These are phyloP conservation scores for Myotisia sp. DNA, from an alignment of 2,329 filamentous ascomycete species.

Conservation along the genomic window DNA sequence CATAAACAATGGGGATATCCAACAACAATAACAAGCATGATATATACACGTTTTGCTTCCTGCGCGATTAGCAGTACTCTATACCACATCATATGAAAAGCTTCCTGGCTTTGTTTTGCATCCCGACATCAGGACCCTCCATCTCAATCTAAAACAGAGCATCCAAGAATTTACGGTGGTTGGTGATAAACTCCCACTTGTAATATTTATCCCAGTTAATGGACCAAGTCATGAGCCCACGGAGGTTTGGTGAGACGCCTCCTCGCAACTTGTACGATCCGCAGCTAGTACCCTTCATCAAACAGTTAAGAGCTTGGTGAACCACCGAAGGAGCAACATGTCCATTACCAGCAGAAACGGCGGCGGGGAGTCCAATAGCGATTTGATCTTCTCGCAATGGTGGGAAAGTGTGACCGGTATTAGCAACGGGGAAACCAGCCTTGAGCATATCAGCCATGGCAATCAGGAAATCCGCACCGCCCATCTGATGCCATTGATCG, in stretches of 20 bases:
- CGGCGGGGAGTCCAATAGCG: constrained; percentile 4
- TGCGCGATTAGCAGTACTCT: no score
- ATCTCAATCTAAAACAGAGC: not conserved
- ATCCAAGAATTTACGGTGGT: constrained; percentile 4
- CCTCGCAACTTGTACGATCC: constrained; percentile 5
- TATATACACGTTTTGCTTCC: no score
- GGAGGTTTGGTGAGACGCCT: not conserved
- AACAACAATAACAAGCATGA: no score
- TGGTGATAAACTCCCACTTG: constrained; percentile 2
- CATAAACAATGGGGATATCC: no score
- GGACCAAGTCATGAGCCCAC: constrained; percentile 6
- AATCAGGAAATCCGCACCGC: constrained; percentile 4
- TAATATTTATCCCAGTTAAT: constrained; percentile 6
- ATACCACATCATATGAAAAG: no score
- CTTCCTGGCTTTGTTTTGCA: no score
- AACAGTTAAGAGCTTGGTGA: constrained; percentile 3
- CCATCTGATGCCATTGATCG: constrained; percentile 3
- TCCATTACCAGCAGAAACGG: constrained; percentile 2
- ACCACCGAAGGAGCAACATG: constrained; percentile 1
- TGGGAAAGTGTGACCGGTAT: constrained; percentile 5
- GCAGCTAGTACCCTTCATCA: constrained; percentile 3
- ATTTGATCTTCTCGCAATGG: constrained; percentile 5
- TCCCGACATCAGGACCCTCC: no score
- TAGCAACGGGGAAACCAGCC: constrained; percentile 6
- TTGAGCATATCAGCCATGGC: constrained; percentile 7